phyloP scores from a whole-genome alignment of 768 basidiomycete species.

The Pisolithus tinctorius region DNA sequence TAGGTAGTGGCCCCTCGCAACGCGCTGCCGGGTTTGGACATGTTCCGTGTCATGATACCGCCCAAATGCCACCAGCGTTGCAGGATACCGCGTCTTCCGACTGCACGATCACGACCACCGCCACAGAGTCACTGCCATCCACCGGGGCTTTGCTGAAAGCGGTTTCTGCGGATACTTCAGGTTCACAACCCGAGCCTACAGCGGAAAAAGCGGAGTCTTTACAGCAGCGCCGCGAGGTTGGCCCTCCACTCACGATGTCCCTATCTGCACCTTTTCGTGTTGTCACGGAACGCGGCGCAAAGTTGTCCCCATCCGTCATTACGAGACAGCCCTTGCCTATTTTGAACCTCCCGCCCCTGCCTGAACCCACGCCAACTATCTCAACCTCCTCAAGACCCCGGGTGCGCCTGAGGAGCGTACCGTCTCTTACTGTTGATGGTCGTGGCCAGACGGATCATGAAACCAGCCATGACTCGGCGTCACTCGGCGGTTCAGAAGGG shows the following conservation, averaged over 20 bases:
- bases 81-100: conserved; percentile 6
- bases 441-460: conserved; percentile 15
- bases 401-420: conserved; percentile 44
- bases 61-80: conserved; percentile 12
- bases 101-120: conserved; percentile 5
- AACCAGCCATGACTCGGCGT: conserved; percentile 16
- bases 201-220: not conserved
- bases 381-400: conserved; percentile 10
- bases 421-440: conserved; percentile 42
- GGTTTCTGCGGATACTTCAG: not conserved
- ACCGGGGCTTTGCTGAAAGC: not conserved
- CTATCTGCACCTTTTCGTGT: conserved; percentile 17
- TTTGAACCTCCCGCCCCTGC: conserved; percentile 44
- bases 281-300: conserved; percentile 31
- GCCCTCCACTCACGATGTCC: conserved; percentile 7
- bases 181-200: not conserved
- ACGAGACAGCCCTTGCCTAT: conserved; percentile 41
- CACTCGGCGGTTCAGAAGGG: conserved; percentile 26
- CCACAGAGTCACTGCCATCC: not conserved
- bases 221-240: conserved; percentile 4
- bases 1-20: not conserved
- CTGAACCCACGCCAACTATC: conserved; percentile 19
- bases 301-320: conserved; percentile 40
- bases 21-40: conserved; percentile 5
- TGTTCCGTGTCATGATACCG: not conserved